These are phyloP conservation scores for Rhododendron ferrugineum DNA, from an alignment of 148 eudicot species.

Conservation along the genomic window DNA sequence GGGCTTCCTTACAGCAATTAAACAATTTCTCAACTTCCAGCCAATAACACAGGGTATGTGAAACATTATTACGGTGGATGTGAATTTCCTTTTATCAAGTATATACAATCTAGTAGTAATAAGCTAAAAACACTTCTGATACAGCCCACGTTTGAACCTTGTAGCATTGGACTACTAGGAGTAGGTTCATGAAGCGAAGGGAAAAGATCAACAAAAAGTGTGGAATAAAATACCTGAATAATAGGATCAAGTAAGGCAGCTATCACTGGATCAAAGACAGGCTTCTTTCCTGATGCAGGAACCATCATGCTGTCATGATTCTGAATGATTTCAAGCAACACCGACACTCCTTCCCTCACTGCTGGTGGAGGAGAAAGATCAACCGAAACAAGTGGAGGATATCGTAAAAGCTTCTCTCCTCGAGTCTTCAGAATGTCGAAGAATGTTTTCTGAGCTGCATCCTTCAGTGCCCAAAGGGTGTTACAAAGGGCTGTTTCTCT, in stretches of 20 bases:
- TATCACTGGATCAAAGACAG: constrained; percentile 76
- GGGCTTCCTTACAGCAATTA: not conserved
- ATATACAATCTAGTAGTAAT: not conserved
- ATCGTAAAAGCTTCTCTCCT: constrained; percentile 91
- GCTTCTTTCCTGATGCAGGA: constrained; percentile 66
- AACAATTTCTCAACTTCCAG: not conserved
- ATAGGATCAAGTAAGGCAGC: constrained; percentile 95
- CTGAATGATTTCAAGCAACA: constrained; percentile 84
- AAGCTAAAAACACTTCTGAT: not conserved
- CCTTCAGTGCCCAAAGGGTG: constrained; percentile 87
- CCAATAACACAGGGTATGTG: not conserved
- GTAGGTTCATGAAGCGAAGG: not conserved
- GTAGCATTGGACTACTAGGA: not conserved
- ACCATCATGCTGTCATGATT: constrained; percentile 93
- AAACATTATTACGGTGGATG: not conserved
- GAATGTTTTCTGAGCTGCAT: constrained; percentile 93
- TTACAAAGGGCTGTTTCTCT: constrained; percentile 87
- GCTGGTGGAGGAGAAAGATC: constrained; percentile 96
- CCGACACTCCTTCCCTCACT: constrained; percentile 80
- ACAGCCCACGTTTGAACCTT: not conserved
- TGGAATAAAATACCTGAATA: constrained; percentile 54
- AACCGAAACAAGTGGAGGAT: constrained; percentile 85
- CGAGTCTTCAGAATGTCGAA: constrained; percentile 82
- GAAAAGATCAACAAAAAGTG: not conserved
- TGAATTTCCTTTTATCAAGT: not conserved